Percentiles rank a stretch among this genome's conserved stretches.
Conservation (phyloP, 208 protist genomes). For the Leishmania turanica region DNA sequence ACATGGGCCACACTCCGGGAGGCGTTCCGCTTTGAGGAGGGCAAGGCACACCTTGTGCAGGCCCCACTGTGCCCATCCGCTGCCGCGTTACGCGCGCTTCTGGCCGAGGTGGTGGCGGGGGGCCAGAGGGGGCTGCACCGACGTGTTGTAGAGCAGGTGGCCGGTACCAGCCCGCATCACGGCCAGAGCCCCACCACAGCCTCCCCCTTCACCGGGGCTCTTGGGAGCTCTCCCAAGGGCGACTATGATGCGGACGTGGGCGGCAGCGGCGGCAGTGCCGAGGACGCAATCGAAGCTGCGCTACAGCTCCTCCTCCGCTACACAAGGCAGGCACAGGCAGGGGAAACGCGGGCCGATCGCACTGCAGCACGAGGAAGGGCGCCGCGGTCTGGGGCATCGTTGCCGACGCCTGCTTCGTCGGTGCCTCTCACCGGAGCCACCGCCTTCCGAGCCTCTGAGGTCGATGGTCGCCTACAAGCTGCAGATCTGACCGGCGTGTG, state of each 20-base stretch:
- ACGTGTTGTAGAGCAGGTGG: slow-evolving; percentile 23
- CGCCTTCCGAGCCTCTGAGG: background rate
- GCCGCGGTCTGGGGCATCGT: background rate
- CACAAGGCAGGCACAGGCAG: background rate
- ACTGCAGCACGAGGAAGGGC: background rate
- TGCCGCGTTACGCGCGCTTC: slow-evolving; percentile 20
- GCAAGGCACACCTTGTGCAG: slow-evolving; percentile 15
- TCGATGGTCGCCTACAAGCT: background rate
- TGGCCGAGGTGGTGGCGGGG: slow-evolving; percentile 27
- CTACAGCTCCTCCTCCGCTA: slow-evolving; percentile 23
- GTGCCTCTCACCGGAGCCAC: background rate
- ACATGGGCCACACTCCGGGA: slow-evolving; percentile 23
- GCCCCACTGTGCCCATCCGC: slow-evolving; percentile 37
- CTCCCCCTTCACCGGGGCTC: background rate
- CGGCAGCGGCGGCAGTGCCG: background rate
- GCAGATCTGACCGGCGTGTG: background rate
- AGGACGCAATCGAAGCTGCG: slow-evolving; percentile 28
- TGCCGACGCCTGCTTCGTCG: background rate
- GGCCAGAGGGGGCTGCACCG: slow-evolving; percentile 25
- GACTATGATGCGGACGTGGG: slow-evolving; percentile 2
- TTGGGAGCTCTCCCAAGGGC: background rate
- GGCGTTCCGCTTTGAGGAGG: slow-evolving; percentile 27
- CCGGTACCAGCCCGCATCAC: background rate
- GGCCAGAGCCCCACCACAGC: background rate
- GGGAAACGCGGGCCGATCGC: background rate